Conservation (phyloP, 140 eudicot genomes). For the Cichorium intybus region DNA sequence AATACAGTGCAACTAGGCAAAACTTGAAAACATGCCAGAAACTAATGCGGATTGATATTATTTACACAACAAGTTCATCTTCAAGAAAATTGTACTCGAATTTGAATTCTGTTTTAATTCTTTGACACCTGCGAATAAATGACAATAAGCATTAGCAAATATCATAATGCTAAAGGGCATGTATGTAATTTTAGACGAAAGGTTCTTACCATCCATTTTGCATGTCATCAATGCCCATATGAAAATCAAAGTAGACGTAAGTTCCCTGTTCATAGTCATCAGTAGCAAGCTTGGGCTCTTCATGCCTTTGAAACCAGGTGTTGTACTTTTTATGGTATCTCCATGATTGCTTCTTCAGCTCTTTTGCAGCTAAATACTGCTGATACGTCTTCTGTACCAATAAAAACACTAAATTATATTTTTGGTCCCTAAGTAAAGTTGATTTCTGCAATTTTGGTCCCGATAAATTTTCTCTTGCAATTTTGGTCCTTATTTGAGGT, state of each 20-base stretch:
- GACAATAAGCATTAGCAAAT: not conserved
- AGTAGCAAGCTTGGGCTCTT: constrained; percentile 58
- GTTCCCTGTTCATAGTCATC: constrained; percentile 70
- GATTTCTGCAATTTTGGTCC: not conserved
- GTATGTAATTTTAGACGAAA: not conserved
- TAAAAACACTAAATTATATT: not conserved
- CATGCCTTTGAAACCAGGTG: constrained; percentile 75
- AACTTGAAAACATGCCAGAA: constrained; percentile 15
- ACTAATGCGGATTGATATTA: constrained; percentile 1
- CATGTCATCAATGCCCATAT: constrained; percentile 39
- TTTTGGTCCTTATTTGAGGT: not conserved
- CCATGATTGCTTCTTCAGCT: constrained; percentile 64
- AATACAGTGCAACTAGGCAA: not conserved
- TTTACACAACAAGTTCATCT: constrained; percentile 69
- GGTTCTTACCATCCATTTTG: constrained; percentile 72
- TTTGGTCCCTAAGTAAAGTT: too few relatives aligned
- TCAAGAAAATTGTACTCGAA: constrained; percentile 85
- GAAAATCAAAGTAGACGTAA: constrained; percentile 65
- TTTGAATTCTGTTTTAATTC: constrained; percentile 68
- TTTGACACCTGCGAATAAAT: constrained; percentile 62
- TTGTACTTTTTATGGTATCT: constrained; percentile 62
- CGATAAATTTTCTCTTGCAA: too few relatives aligned
- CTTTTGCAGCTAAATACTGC: constrained; percentile 70
- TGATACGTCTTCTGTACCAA: constrained; percentile 58
- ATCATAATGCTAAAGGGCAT: not conserved